Conservation (phyloP, 306 rosid species). For the Casuarina glauca region DNA sequence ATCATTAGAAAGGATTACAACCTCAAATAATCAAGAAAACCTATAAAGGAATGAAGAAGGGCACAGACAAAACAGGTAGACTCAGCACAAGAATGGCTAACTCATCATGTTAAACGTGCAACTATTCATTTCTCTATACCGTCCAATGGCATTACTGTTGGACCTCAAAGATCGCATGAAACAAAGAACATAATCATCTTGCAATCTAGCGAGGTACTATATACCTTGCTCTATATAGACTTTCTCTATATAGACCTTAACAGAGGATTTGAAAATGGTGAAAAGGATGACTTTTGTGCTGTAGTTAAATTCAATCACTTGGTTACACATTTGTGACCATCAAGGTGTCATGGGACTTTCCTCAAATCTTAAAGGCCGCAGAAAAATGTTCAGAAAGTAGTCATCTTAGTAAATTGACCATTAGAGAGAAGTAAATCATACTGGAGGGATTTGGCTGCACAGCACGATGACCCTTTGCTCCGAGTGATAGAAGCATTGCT, state of each 20-base stretch:
- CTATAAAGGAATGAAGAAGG: no score
- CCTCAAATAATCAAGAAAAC: no score
- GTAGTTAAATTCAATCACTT: not conserved
- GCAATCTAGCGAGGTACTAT: not conserved
- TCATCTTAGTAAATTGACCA: conserved; percentile 13
- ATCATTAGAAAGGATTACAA: no score
- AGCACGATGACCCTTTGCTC: conserved; percentile 84
- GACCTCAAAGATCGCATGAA: no score
- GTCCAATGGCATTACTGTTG: no score
- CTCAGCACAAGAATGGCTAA: no score
- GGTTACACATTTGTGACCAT: conserved; percentile 11
- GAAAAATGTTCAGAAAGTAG: conserved; percentile 16
- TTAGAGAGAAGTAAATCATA: conserved; percentile 42
- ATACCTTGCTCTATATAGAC: no score
- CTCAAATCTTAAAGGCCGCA: conserved; percentile 14
- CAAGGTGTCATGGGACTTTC: conserved; percentile 12
- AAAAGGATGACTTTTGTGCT: conserved; percentile 3
- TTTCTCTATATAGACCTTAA: not conserved
- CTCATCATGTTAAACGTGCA: no score
- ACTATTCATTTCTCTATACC: no score
- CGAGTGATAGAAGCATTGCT: conserved; percentile 84
- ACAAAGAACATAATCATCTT: no score
- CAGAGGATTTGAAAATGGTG: not conserved
- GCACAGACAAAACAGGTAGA: no score
- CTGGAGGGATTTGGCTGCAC: conserved; percentile 76